These are phyloP conservation scores for Lactuca sativa DNA, from an alignment of 129 eudicot genomes.

Conservation along the genomic window DNA sequence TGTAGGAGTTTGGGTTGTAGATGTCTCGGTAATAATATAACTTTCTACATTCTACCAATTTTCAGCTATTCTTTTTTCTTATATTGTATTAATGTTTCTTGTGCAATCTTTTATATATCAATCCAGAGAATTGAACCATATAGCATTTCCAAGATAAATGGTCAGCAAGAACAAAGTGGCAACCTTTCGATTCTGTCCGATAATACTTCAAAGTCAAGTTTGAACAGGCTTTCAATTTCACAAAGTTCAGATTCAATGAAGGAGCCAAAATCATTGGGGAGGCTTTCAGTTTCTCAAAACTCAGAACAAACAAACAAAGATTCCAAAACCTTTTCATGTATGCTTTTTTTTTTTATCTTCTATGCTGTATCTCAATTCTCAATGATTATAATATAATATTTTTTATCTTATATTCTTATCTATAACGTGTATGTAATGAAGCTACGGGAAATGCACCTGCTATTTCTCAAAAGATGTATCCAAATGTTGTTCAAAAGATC, in stretches of 20 bases:
- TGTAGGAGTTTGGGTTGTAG: slow-evolving; percentile 99
- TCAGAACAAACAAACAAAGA: slow-evolving; percentile 59
- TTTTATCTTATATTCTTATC: slow-evolving; percentile 11
- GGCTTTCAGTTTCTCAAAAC: slow-evolving; percentile 63
- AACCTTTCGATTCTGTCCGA: slow-evolving; percentile 48
- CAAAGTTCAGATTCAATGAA: slow-evolving; percentile 67
- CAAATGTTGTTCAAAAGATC: slow-evolving; percentile 50
- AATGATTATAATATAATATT: background rate
- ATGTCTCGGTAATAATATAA: slow-evolving; percentile 75
- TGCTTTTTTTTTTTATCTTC: slow-evolving; percentile 13
- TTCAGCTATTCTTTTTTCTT: slow-evolving; percentile 16
- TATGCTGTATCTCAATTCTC: background rate
- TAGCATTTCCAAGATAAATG: slow-evolving; percentile 48
- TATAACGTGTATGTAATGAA: slow-evolving; percentile 37
- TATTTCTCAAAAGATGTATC: slow-evolving; percentile 60
- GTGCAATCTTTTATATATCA: slow-evolving; percentile 8
- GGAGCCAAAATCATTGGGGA: slow-evolving; percentile 65
- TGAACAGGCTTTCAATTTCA: slow-evolving; percentile 68
- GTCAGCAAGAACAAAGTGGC: slow-evolving; percentile 54
- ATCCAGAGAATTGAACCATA: slow-evolving; percentile 84
- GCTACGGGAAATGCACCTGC: slow-evolving; percentile 61
- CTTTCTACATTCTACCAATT: slow-evolving; percentile 6
- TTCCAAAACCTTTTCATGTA: slow-evolving; percentile 66
- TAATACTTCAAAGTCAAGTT: slow-evolving; percentile 51
- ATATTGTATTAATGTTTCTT: slow-evolving; percentile 21